phyloP scores from a whole-genome alignment of 2,329 filamentous ascomycete species.

The Leptographium flavum region DNA sequence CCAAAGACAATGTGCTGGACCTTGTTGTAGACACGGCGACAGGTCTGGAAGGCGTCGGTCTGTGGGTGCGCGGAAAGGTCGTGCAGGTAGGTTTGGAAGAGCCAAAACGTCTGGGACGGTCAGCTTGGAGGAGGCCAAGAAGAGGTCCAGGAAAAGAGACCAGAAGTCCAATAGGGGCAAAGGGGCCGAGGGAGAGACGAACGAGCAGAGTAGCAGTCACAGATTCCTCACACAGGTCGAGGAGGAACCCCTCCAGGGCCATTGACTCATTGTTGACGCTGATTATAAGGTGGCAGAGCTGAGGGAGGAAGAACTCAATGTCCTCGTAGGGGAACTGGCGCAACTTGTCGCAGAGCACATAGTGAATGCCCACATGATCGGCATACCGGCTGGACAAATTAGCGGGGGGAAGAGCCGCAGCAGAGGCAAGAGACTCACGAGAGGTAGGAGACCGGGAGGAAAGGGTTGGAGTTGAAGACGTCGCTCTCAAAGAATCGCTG shows the following conservation, averaged over 20 bases:
- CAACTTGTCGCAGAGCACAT: conserved; percentile 77
- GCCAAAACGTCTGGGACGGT: conserved; percentile 61
- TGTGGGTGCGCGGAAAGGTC: conserved; percentile 64
- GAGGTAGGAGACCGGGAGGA: conserved; percentile 76
- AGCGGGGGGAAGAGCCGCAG: conserved; percentile 1
- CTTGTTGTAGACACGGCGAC: conserved; percentile 73
- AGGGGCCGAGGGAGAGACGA: conserved; percentile 20
- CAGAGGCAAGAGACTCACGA: conserved; percentile 39
- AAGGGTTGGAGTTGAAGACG: conserved; percentile 84
- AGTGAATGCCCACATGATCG: conserved; percentile 80
- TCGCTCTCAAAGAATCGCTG: conserved; percentile 87
- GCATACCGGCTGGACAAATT: conserved; percentile 54
- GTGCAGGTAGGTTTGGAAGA: conserved; percentile 78
- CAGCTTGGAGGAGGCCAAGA: too few species aligned
- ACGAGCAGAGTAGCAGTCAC: conserved; percentile 74
- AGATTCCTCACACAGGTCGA: conserved; percentile 77
- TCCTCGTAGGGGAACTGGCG: conserved; percentile 82
- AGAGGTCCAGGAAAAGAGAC: conserved; percentile 3
- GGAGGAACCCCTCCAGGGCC: conserved; percentile 75
- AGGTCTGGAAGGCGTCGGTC: conserved; percentile 67
- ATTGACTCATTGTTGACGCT: conserved; percentile 85
- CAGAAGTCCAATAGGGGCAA: neutral
- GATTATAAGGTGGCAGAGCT: conserved; percentile 77
- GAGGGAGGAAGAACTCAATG: conserved; percentile 83
- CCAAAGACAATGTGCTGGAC: conserved; percentile 82